These are phyloP conservation scores for Gremmenia infestans DNA, from an alignment of 2,329 filamentous ascomycete species.

Conservation along the genomic window DNA sequence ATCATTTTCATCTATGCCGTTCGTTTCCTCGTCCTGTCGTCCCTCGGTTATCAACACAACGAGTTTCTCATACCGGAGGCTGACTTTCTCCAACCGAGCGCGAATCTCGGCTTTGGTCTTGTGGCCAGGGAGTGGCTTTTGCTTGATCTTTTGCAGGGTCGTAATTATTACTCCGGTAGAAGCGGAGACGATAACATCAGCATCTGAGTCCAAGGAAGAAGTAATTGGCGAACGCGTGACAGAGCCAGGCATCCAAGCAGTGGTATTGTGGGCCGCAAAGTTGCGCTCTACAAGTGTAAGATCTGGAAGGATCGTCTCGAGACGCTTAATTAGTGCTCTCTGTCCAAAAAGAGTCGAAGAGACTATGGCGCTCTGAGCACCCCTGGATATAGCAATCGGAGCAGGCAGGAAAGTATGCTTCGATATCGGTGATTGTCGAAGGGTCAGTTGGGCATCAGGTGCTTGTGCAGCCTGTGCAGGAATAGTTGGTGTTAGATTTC, in stretches of 20 bases:
- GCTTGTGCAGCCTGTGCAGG: background rate
- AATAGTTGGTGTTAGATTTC: background rate
- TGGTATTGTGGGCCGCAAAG: slow-evolving; percentile 39
- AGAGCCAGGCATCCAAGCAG: slow-evolving; percentile 32
- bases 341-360: slow-evolving; percentile 42
- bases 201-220: slow-evolving; percentile 48
- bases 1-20: slow-evolving; percentile 21
- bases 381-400: slow-evolving; percentile 14
- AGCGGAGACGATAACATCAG: slow-evolving; percentile 70
- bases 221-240: slow-evolving; percentile 32
- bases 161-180: slow-evolving; percentile 65
- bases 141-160: slow-evolving; percentile 66
- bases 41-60: slow-evolving; percentile 62
- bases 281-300: slow-evolving; percentile 57
- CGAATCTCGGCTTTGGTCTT: slow-evolving; percentile 44
- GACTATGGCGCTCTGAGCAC: slow-evolving; percentile 43
- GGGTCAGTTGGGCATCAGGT: background rate
- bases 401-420: slow-evolving; percentile 13
- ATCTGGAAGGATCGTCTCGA: slow-evolving; percentile 45
- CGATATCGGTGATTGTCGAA: slow-evolving; percentile 12
- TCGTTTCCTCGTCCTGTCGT: slow-evolving; percentile 39
- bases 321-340: slow-evolving; percentile 42
- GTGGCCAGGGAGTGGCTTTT: slow-evolving; percentile 63
- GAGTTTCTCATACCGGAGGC: slow-evolving; percentile 60
- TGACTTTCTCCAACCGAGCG: slow-evolving; percentile 48